Conservation (phyloP, 768 basidiomycete species). For the Leccinum imitatum region DNA sequence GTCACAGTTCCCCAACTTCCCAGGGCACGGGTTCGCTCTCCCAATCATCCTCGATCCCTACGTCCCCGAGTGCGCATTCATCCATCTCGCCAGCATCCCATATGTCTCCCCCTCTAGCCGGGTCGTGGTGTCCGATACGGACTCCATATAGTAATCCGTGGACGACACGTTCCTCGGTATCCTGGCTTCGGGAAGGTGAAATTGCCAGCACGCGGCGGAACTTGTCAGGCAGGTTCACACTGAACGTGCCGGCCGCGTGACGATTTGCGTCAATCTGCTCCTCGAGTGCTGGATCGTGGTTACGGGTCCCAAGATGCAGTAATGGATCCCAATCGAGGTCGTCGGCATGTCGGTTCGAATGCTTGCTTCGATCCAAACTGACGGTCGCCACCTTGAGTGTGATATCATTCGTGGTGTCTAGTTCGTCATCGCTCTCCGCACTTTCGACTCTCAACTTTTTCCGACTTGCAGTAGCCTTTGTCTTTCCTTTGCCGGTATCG, state of each 20-base stretch:
- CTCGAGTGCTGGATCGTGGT: constrained; percentile 21
- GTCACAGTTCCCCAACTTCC: constrained; percentile 74
- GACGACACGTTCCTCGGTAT: constrained; percentile 53
- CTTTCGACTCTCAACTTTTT: constrained; percentile 52
- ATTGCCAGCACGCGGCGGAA: constrained; percentile 66
- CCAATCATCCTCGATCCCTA: constrained; percentile 63
- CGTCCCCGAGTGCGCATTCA: constrained; percentile 38
- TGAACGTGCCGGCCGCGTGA: constrained; percentile 42
- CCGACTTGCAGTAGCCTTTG: constrained; percentile 34
- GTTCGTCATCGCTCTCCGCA: constrained; percentile 27
- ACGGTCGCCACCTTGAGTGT: constrained; percentile 23
- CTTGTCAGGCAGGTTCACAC: constrained; percentile 63
- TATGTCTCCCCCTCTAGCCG: constrained; percentile 65
- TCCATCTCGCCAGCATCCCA: constrained; percentile 74
- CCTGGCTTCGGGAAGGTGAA: constrained; percentile 43
- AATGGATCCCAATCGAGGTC: constrained; percentile 33
- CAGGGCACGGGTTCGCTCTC: constrained; percentile 82
- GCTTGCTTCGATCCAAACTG: constrained; percentile 13
- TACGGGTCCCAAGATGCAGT: constrained; percentile 22
- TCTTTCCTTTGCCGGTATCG: constrained; percentile 41
- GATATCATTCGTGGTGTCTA: constrained; percentile 18
- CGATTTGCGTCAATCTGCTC: constrained; percentile 25
- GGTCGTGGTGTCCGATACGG: constrained; percentile 56
- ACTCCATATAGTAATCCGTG: constrained; percentile 59
- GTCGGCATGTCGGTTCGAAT: constrained; percentile 8